phyloP scores from a whole-genome alignment of 2,329 filamentous ascomycete genomes.

The Fusarium udum region DNA sequence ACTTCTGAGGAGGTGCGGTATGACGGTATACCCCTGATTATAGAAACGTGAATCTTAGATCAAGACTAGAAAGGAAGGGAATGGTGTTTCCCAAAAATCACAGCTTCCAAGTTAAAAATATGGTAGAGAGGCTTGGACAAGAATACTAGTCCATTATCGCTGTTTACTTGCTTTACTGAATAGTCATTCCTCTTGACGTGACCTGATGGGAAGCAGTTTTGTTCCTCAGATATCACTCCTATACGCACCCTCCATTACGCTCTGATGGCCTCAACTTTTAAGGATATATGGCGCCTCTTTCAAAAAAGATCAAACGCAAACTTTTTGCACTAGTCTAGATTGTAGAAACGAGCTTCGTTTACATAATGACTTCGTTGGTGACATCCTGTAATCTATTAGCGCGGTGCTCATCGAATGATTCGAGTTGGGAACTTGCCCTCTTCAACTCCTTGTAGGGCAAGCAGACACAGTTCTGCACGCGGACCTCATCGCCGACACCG shows the following conservation, averaged over 20 bases:
- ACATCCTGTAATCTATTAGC: slow-evolving; percentile 72
- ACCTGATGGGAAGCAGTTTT: slow-evolving; percentile 1
- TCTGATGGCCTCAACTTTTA: slow-evolving; percentile 11
- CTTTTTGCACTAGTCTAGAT: slow-evolving; percentile 27
- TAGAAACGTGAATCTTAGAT: slow-evolving; percentile 17
- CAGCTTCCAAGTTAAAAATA: not conserved
- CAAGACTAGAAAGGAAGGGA: slow-evolving; percentile 1
- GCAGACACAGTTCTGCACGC: slow-evolving; percentile 97
- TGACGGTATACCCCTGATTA: slow-evolving; percentile 23
- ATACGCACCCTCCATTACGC: slow-evolving; percentile 35
- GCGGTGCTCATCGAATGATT: not conserved
- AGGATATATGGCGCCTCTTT: slow-evolving; percentile 12
- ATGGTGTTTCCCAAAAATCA: not conserved
- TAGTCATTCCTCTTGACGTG: slow-evolving; percentile 5
- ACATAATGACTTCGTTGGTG: slow-evolving; percentile 92
- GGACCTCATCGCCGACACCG: slow-evolving; percentile 89
- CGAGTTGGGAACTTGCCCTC: slow-evolving; percentile 68
- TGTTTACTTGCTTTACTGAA: slow-evolving; percentile 10
- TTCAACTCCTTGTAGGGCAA: slow-evolving; percentile 98
- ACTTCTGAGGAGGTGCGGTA: slow-evolving; percentile 3
- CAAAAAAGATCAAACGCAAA: slow-evolving; percentile 7
- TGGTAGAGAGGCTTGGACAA: slow-evolving; percentile 4
- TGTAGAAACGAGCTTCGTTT: slow-evolving; percentile 39
- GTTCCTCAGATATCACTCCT: slow-evolving; percentile 14
- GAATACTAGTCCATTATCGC: slow-evolving; percentile 29